A percentile compares a stretch with the other conserved stretches of the same genome.
phyloP scores from a whole-genome alignment of 768 basidiomycete species.

The Russula olivacea region DNA sequence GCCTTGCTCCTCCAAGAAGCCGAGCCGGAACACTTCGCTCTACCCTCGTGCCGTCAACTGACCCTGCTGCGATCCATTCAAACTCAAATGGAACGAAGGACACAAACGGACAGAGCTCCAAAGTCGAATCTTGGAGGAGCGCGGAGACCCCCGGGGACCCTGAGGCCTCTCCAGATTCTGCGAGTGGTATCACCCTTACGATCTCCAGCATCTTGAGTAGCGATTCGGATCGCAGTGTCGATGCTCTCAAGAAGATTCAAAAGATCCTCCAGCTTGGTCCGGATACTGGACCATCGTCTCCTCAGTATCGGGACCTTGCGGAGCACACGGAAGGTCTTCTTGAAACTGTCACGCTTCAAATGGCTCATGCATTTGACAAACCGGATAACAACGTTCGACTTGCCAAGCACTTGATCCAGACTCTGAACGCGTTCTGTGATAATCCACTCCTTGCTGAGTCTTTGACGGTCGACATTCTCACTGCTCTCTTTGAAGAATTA shows the following conservation, averaged over 20 bases:
- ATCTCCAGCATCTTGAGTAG: constrained; percentile 88
- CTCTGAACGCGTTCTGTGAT: constrained; percentile 91
- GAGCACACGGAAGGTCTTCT: constrained; percentile 79
- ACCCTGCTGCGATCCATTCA: background rate
- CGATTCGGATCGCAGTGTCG: constrained; percentile 80
- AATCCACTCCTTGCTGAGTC: constrained; percentile 83
- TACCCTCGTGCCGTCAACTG: constrained; percentile 2
- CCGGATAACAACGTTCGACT: constrained; percentile 85
- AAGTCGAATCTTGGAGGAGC: constrained; percentile 21
- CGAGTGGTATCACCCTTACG: constrained; percentile 66
- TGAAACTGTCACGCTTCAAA: constrained; percentile 85
- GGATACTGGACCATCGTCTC: constrained; percentile 61
- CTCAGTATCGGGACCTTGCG: constrained; percentile 70
- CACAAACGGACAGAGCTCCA: constrained; percentile 19
- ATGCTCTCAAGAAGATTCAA: constrained; percentile 90
- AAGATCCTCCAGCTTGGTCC: constrained; percentile 73
- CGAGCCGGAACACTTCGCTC: constrained; percentile 34
- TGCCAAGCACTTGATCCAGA: constrained; percentile 96
- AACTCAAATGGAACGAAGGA: constrained; percentile 11
- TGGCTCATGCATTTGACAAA: constrained; percentile 86
- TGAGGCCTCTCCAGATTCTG: constrained; percentile 27
- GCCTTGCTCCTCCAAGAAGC: constrained; percentile 60
- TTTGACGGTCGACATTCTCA: constrained; percentile 77
- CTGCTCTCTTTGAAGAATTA: constrained; percentile 84
- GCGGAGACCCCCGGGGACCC: constrained; percentile 16